A percentile compares a stretch with the other conserved stretches of the same genome.
phyloP scores from a whole-genome alignment of 23 red algal species.

The Gracilaria domingensis region DNA sequence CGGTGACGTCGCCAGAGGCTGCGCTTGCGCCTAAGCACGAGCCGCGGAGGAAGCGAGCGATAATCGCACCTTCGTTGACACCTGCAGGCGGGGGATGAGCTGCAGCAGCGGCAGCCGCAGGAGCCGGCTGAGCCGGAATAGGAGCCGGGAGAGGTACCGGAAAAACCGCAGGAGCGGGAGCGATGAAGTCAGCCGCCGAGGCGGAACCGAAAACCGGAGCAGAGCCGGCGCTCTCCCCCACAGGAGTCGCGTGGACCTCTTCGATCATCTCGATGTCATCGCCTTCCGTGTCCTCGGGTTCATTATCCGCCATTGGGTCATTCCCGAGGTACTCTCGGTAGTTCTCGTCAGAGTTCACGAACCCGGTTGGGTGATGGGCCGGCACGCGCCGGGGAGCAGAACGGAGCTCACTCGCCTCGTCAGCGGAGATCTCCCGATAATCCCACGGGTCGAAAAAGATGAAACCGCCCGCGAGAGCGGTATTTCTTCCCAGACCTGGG shows the following conservation, averaged over 20 bases:
- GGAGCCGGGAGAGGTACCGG: not conserved
- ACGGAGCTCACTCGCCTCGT: not conserved
- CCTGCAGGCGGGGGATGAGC: too few species aligned
- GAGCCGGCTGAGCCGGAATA: not conserved
- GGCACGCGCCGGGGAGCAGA: not conserved
- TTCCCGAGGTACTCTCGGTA: not conserved
- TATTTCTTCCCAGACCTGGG: not conserved
- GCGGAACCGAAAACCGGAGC: not conserved
- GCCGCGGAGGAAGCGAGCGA: not conserved
- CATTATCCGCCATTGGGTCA: not conserved
- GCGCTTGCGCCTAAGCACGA: not conserved
- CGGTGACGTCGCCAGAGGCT: not conserved
- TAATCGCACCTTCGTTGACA: too few species aligned
- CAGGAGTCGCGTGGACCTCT: too few species aligned
- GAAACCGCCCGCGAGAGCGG: conserved; percentile 17
- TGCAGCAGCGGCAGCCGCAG: not conserved
- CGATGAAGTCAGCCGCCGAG: too few species aligned
- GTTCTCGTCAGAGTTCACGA: conserved; percentile 5
- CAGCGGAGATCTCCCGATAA: not conserved
- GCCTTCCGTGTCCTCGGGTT: not conserved
- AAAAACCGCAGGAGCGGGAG: not conserved
- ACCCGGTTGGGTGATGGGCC: not conserved
- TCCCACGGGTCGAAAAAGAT: conserved; percentile 22
- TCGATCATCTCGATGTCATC: not conserved
- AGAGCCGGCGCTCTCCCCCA: not conserved